These are phyloP conservation scores for Lasiodiplodia citricola DNA, from an alignment of 2,329 filamentous ascomycete genomes.

Conservation along the genomic window DNA sequence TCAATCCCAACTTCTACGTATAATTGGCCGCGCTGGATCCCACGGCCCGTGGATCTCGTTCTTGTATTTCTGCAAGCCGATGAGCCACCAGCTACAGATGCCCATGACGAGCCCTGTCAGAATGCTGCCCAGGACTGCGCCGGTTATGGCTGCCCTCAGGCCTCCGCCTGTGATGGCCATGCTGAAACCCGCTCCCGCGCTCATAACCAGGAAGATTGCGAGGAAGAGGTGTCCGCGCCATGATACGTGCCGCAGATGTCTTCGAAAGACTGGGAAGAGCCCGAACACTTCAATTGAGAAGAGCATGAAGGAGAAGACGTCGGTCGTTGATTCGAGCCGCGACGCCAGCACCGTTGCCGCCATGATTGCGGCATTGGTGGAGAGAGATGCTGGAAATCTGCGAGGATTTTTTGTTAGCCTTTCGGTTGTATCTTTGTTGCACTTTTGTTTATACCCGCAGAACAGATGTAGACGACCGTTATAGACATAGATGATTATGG, in stretches of 20 bases:
- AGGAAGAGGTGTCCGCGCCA: slow-evolving; percentile 81
- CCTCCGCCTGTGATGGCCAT: slow-evolving; percentile 60
- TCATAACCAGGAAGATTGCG: slow-evolving; percentile 76
- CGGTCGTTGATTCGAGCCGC: slow-evolving; percentile 83
- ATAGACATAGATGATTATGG: slow-evolving; percentile 26
- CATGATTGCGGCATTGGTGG: slow-evolving; percentile 96
- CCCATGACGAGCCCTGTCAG: slow-evolving; percentile 82
- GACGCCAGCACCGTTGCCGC: slow-evolving; percentile 92
- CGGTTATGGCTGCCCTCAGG: slow-evolving; percentile 66
- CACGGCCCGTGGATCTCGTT: slow-evolving; percentile 98
- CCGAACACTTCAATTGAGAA: slow-evolving; percentile 98
- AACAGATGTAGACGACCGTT: slow-evolving; percentile 9
- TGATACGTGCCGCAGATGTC: slow-evolving; percentile 80
- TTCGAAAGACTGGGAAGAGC: slow-evolving; percentile 94
- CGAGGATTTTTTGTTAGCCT: slow-evolving; percentile 28
- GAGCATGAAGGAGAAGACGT: slow-evolving; percentile 92
- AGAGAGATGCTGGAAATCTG: slow-evolving; percentile 76
- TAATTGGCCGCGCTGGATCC: slow-evolving; percentile 91
- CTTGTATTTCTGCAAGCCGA: slow-evolving; percentile 97
- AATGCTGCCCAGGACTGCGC: slow-evolving; percentile 76
- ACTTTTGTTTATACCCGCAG: slow-evolving; percentile 15
- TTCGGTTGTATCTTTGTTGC: slow-evolving; percentile 24
- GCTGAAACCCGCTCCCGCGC: slow-evolving; percentile 79
- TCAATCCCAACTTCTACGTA: slow-evolving; percentile 68
- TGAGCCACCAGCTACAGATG: slow-evolving; percentile 96